phyloP scores from a whole-genome alignment of 345 rosid genomes.

The Microcos paniculata region DNA sequence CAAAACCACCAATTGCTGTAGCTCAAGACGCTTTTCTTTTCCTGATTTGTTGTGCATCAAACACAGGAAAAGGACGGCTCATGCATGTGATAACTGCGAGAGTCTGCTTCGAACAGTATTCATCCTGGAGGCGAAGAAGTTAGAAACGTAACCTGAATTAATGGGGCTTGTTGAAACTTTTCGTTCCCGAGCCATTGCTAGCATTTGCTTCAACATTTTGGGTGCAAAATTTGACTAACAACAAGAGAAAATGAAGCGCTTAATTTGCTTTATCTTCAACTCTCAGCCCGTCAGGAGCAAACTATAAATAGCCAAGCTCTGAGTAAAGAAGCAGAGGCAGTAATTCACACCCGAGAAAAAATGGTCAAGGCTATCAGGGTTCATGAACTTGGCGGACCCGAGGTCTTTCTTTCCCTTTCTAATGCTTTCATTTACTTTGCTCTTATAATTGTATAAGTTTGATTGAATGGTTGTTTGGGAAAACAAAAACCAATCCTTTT shows the following conservation, averaged over 20 bases:
- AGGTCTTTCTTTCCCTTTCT: constrained; percentile 41
- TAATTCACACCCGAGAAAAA: constrained; percentile 25
- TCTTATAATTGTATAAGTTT: not conserved
- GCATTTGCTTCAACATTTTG: not conserved
- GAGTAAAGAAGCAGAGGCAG: constrained; percentile 19
- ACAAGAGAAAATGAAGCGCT: not conserved
- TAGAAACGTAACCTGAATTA: too few species aligned
- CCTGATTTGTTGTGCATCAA: too few species aligned
- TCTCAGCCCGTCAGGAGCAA: not conserved
- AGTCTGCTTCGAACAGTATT: too few species aligned
- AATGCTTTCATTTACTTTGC: not conserved
- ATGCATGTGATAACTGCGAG: too few species aligned
- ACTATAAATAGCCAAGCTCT: not conserved
- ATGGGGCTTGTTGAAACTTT: too few species aligned
- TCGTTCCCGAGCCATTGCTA: not conserved
- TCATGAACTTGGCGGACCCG: constrained; percentile 85
- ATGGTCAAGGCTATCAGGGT: constrained; percentile 91
- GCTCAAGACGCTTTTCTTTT: not conserved
- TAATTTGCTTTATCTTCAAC: not conserved
- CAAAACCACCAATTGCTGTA: not conserved
- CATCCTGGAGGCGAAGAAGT: too few species aligned
- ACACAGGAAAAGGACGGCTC: too few species aligned
- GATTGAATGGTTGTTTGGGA: not conserved
- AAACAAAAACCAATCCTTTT: not conserved
- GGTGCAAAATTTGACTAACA: not conserved